Percentiles rank a stretch among this genome's conserved stretches.
These are phyloP conservation scores for Ogataea neopini DNA, from an alignment of 805 yeast genomes.

Conservation along the genomic window DNA sequence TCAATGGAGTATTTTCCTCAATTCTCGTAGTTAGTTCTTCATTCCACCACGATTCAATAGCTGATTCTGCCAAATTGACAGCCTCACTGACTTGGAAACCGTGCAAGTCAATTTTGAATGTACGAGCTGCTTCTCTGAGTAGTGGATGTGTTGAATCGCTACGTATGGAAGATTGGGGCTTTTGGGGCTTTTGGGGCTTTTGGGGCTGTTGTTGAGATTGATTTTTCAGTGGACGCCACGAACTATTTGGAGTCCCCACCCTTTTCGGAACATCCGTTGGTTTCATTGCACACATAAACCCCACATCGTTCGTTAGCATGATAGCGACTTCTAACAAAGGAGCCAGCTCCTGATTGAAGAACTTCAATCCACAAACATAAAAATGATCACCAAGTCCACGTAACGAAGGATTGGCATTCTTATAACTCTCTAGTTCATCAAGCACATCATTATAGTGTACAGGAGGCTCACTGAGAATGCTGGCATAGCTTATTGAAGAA, in stretches of 20 bases:
- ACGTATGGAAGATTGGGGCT: too few species aligned
- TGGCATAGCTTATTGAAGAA: not conserved
- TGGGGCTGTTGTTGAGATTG: too few species aligned
- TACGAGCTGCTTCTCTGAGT: constrained; percentile 15
- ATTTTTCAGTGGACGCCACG: too few species aligned
- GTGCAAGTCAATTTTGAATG: constrained; percentile 56
- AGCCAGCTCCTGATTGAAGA: constrained; percentile 45
- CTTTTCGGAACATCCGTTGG: not conserved
- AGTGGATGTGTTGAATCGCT: too few species aligned
- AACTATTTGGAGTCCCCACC: too few species aligned
- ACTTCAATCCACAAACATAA: constrained; percentile 39
- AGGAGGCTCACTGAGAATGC: constrained; percentile 1
- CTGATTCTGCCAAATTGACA: constrained; percentile 34
- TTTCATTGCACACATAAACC: not conserved
- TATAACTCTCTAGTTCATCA: constrained; percentile 37
- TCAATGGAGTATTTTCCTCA: constrained; percentile 38
- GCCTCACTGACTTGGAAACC: constrained; percentile 52
- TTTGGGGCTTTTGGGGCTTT: too few species aligned
- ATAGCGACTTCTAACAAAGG: constrained; percentile 40
- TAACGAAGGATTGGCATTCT: constrained; percentile 38
- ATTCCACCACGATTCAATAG: constrained; percentile 62
- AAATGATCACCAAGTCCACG: constrained; percentile 41
- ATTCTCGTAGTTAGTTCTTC: constrained; percentile 50
- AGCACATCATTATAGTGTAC: not conserved
- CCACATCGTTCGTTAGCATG: constrained; percentile 26